Conservation (phyloP, 139 green algal genomes). For the Chlorella sp. region DNA sequence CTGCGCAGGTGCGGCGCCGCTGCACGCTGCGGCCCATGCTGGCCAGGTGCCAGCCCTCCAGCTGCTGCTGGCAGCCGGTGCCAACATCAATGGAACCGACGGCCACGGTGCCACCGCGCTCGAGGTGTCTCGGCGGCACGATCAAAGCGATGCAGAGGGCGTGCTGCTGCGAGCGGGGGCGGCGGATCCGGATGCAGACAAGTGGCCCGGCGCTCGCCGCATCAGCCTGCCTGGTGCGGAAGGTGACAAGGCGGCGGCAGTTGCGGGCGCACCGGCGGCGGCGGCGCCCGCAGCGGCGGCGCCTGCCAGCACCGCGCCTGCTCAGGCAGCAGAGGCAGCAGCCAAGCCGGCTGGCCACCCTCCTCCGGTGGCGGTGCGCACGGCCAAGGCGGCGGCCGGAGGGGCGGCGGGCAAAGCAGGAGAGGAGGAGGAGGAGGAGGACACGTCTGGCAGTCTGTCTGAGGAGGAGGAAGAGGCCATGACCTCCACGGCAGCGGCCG, state of each 20-base stretch:
- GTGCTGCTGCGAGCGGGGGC: slow-evolving; percentile 45
- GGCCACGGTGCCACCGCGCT: slow-evolving; percentile 35
- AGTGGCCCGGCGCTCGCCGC: too few relatives aligned
- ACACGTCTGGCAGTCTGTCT: not conserved
- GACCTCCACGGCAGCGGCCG: not conserved
- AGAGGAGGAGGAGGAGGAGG: not conserved
- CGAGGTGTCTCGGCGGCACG: slow-evolving; percentile 37
- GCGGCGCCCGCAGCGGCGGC: not conserved
- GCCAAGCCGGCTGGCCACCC: not conserved
- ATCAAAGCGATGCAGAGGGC: slow-evolving; percentile 51
- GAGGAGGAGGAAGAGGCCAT: not conserved
- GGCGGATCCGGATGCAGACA: not conserved
- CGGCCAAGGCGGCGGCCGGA: not conserved
- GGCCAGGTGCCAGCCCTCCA: slow-evolving; percentile 26
- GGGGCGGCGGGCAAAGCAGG: not conserved
- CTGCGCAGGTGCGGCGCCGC: slow-evolving; percentile 4
- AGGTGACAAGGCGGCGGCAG: not conserved
- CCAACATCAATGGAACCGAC: slow-evolving; percentile 8
- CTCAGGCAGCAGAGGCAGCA: not conserved
- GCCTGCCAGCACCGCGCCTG: not conserved
- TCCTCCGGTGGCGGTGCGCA: not conserved
- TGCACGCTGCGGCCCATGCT: slow-evolving; percentile 39
- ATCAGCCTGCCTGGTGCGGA: too few relatives aligned
- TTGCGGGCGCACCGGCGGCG: not conserved
- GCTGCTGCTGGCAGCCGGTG: slow-evolving; percentile 29